Evolutionary conservation across 768 basidiomycete genomes (phyloP).

Genomic region (Galerina sulciceps): DNA sequence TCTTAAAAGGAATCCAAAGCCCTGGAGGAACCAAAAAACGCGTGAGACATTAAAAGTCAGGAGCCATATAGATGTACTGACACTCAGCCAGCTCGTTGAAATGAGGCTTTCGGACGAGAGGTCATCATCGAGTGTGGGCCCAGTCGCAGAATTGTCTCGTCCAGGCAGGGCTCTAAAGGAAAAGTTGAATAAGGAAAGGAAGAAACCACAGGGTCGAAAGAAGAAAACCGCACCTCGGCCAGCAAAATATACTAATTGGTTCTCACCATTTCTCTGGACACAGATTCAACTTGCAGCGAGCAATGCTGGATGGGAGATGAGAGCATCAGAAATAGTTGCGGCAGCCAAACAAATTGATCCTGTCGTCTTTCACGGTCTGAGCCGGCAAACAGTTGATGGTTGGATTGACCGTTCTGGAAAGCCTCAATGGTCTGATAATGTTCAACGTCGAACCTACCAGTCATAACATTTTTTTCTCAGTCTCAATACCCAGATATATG

Average conservation of each 20-base stretch:
- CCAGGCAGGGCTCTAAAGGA: no score
- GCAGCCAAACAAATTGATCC: not conserved
- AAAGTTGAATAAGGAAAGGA: not conserved
- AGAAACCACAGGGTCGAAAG: not conserved
- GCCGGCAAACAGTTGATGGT: not conserved
- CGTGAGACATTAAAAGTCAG: no score
- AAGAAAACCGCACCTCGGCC: not conserved
- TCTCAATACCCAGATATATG: no score
- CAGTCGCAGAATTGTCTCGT: no score
- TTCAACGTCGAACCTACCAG: not conserved
- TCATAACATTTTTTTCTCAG: no score
- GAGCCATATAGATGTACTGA: no score
- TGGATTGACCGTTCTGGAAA: not conserved
- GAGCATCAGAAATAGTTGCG: not conserved
- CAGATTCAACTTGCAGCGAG: not conserved
- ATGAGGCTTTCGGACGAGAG: no score
- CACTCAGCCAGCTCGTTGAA: no score
- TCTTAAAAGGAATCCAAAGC: no score
- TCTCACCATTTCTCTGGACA: conserved; percentile 1
- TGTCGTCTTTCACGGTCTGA: not conserved
- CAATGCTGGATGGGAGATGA: not conserved
- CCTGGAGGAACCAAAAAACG: no score
- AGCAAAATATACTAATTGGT: not conserved
- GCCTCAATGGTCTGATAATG: not conserved
- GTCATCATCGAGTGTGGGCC: no score